Conservation (phyloP, 2,329 filamentous ascomycete species). For the Cladosporium sp. region DNA sequence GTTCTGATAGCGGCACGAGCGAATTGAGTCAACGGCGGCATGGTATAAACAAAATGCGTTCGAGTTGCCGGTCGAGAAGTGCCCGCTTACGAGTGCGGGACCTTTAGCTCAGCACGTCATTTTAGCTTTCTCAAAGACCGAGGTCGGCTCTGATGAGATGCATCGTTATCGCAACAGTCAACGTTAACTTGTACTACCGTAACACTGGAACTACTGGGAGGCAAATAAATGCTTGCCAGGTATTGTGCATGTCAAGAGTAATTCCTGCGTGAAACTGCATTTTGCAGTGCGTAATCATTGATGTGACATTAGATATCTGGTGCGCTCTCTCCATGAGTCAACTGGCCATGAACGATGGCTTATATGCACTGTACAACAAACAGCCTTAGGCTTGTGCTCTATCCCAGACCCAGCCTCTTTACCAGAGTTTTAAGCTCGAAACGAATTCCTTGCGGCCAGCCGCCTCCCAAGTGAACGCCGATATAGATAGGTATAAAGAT, state of each 20-base stretch:
- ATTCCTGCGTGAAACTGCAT: neutral
- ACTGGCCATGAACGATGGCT: neutral
- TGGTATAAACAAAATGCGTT: conserved; percentile 9
- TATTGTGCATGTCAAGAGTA: neutral
- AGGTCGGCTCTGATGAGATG: conserved; percentile 10
- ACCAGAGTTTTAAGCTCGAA: neutral
- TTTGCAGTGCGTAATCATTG: neutral
- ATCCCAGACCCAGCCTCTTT: neutral
- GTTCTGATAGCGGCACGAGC: neutral
- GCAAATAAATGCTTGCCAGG: neutral
- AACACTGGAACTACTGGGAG: neutral
- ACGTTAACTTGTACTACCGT: neutral
- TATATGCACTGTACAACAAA: conserved; percentile 9
- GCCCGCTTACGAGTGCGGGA: conserved; percentile 16
- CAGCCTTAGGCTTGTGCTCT: neutral
- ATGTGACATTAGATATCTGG: neutral
- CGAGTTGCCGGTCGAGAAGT: conserved; percentile 10
- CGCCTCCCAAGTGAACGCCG: conserved; percentile 4
- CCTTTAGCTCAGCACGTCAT: conserved; percentile 21
- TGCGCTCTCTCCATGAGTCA: neutral
- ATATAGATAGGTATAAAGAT: conserved; percentile 5
- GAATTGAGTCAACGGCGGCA: conserved; percentile 14
- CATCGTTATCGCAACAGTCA: neutral
- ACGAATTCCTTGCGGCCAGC: conserved; percentile 1
- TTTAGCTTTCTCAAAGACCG: conserved; percentile 13